phyloP scores from a whole-genome alignment of 2,329 filamentous ascomycete species.

The Nigrograna mackinnonii region DNA sequence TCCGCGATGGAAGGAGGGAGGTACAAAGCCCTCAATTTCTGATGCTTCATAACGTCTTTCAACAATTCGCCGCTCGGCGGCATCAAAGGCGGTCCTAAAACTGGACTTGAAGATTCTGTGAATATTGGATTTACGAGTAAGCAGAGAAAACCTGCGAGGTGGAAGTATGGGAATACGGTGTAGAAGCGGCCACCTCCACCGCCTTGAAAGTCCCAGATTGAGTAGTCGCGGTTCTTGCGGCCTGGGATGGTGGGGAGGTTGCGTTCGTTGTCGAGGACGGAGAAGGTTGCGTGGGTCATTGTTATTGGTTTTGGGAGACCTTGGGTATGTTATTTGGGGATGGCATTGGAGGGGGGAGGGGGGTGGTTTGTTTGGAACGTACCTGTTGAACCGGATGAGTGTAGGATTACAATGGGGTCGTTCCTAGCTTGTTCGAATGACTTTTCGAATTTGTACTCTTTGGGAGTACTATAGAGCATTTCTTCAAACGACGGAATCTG shows the following conservation, averaged over 20 bases:
- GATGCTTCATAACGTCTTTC: constrained; percentile 12
- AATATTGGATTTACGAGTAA: constrained; percentile 15
- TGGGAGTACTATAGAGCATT: constrained; percentile 4
- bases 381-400: constrained; percentile 40
- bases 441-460: constrained; percentile 7
- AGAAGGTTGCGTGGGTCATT: constrained; percentile 15
- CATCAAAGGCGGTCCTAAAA: constrained; percentile 13
- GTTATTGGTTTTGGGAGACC: constrained; percentile 36
- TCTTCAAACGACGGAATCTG: constrained; percentile 7
- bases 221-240: constrained; percentile 13
- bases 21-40: constrained; percentile 14
- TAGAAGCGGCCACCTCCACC: constrained; percentile 12
- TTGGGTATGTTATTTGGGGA: neutral
- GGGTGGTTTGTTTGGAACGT: too few relatives aligned
- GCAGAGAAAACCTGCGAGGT: constrained; percentile 4
- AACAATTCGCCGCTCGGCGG: constrained; percentile 14
- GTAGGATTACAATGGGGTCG: constrained; percentile 29
- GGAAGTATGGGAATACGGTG: constrained; percentile 16
- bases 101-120: constrained; percentile 14
- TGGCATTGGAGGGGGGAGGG: neutral
- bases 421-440: constrained; percentile 18
- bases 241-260: constrained; percentile 8
- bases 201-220: constrained; percentile 13
- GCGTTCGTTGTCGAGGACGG: constrained; percentile 11
- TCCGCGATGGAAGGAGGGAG: constrained; percentile 16